phyloP scores from a whole-genome alignment of 179 eudicot genomes.

The Gypsophila paniculata region DNA sequence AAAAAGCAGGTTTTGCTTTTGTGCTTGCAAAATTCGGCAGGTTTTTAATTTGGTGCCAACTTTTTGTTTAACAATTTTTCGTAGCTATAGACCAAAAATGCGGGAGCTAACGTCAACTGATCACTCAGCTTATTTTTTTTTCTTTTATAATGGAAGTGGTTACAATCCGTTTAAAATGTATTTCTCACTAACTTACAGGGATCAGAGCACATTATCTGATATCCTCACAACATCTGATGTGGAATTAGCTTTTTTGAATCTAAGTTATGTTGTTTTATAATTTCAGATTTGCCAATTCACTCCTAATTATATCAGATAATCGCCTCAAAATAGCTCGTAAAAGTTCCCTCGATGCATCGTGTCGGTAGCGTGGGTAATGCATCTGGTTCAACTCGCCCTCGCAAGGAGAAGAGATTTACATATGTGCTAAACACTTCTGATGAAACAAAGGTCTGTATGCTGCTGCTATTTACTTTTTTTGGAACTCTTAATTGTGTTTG shows the following conservation, averaged over 20 bases:
- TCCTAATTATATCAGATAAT: not conserved
- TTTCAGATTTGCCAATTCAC: not conserved
- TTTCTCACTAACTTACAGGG: not conserved
- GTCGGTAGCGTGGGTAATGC: slow-evolving; percentile 89
- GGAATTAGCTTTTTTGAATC: not conserved
- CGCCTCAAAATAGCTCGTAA: slow-evolving; percentile 25
- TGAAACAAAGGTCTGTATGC: slow-evolving; percentile 66
- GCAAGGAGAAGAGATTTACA: slow-evolving; percentile 91
- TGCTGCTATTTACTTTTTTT: not conserved
- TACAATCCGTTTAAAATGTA: not conserved
- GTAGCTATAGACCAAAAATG: not conserved
- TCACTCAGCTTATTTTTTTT: not conserved
- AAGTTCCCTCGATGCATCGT: slow-evolving; percentile 70
- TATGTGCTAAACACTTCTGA: slow-evolving; percentile 79
- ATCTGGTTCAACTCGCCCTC: slow-evolving; percentile 70
- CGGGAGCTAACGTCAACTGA: not conserved
- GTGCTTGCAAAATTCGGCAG: not conserved
- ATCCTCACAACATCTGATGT: not conserved
- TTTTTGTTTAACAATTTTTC: not conserved
- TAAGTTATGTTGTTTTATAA: not conserved
- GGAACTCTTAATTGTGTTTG: not conserved
- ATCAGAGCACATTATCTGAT: not conserved
- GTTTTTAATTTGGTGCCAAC: no score
- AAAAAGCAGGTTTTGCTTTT: not conserved
- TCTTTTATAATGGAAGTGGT: not conserved